Conservation (phyloP, 768 basidiomycete genomes). For the Candolleomyces efflorescens region DNA sequence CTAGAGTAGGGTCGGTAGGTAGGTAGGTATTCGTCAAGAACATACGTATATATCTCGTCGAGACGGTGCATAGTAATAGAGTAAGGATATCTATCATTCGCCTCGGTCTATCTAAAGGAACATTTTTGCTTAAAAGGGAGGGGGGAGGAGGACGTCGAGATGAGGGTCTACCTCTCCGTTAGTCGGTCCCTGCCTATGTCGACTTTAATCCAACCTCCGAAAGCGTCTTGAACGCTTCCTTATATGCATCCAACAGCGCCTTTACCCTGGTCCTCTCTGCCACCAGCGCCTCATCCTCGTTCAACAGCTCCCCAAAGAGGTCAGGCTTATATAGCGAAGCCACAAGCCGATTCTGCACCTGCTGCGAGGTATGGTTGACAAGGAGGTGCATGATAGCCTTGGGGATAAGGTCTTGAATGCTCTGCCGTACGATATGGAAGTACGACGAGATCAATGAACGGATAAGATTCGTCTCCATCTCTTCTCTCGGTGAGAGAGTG, state of each 20-base stretch:
- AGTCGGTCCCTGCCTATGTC: conserved; percentile 24
- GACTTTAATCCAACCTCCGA: conserved; percentile 80
- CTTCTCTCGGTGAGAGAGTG: conserved; percentile 76
- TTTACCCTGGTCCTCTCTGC: conserved; percentile 93
- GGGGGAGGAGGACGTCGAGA: too few relatives aligned
- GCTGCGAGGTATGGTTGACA: conserved; percentile 94
- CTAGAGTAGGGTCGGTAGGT: too few relatives aligned
- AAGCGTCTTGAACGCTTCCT: conserved; percentile 85
- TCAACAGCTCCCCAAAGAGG: conserved; percentile 83
- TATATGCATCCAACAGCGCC: conserved; percentile 92
- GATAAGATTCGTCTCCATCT: conserved; percentile 95
- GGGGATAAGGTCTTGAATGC: conserved; percentile 94
- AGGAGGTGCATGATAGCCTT: conserved; percentile 99
- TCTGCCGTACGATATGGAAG: conserved; percentile 93
- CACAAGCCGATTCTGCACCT: conserved; percentile 96
- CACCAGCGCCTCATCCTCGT: conserved; percentile 94
- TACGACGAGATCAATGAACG: conserved; percentile 93
- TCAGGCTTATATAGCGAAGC: conserved; percentile 92
- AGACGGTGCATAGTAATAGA: too few relatives aligned
- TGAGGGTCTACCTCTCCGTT: too few relatives aligned
- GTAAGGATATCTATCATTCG: too few relatives aligned
- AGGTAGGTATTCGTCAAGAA: too few relatives aligned
- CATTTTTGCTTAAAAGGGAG: too few relatives aligned
- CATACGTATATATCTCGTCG: too few relatives aligned
- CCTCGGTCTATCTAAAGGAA: too few relatives aligned